These are phyloP conservation scores for Fusarium piperis DNA, from an alignment of 2,329 filamentous ascomycete species.

Conservation along the genomic window DNA sequence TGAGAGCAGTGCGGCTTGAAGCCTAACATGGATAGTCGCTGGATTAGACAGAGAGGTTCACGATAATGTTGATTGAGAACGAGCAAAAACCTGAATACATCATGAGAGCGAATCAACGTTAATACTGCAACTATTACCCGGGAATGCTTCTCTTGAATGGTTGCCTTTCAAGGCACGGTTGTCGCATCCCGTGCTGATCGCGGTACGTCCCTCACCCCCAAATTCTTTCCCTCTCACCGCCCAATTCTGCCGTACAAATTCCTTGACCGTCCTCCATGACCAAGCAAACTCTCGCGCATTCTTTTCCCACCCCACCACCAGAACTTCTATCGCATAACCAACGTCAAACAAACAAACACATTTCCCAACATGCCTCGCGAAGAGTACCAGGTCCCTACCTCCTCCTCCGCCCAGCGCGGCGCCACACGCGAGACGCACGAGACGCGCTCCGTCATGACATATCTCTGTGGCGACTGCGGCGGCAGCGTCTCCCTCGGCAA, in stretches of 20 bases:
- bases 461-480: conserved; percentile 58
- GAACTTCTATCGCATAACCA: neutral
- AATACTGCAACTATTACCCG: neutral
- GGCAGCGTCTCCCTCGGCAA: conserved; percentile 52
- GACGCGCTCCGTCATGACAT: conserved; percentile 50
- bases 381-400: conserved; percentile 78
- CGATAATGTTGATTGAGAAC: neutral
- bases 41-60: neutral
- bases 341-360: neutral
- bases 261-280: conserved; percentile 36
- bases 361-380: conserved; percentile 71
- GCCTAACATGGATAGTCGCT: neutral
- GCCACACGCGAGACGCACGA: conserved; percentile 54
- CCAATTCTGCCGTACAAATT: conserved; percentile 42
- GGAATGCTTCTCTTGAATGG: neutral
- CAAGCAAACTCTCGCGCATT: conserved; percentile 25
- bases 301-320: conserved; percentile 25
- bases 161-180: neutral
- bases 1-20: neutral
- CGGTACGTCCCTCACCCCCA: conserved; percentile 7
- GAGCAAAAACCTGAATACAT: neutral
- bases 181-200: neutral
- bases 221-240: conserved; percentile 26
- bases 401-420: conserved; percentile 55
- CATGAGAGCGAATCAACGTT: neutral